Base-by-base conservation (phyloP, 2,329 filamentous ascomycete species). In the Passalora sequoiae region DNA sequence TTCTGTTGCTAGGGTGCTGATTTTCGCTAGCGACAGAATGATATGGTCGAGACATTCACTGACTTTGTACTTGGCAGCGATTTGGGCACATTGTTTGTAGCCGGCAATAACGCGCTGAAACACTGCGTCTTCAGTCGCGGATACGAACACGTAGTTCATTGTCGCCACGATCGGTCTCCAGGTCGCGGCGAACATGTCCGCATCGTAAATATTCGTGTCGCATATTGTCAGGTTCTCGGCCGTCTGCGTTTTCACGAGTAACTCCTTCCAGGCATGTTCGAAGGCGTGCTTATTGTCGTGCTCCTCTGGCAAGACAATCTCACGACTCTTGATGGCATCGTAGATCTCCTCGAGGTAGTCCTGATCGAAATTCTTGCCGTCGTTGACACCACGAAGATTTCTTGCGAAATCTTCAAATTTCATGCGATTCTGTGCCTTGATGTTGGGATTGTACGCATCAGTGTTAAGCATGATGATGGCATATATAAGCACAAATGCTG, bases 401-500 rank as follows among this genome's bases (percentile, higher is more conserved):
- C 80, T 83, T 0, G 86, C 76, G 63, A 98, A 98, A 56, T 91
- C 85, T 42, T 80, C 75, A 30, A 83, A 74, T 1, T 81, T 81
- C 92, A 98, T 98, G 29, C 91, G 86, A 60, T 84, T 86, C 56
- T 81, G 73, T 1, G 75, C 67, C 56, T 80, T 89, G 50, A 97
- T 67, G 56, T 96, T 97, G 0, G 89, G 89, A 60, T 94, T 98
- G 65, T 97, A 92, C 58, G 94, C 85, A 61, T 98, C 92, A 1
- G 91, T 96, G 61, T 98, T 98, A 44, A 98, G 72, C 80, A 98
- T 89, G 64, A 98, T 95, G 59, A 96, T 94, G 27, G 89, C 92
- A 62, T 98, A 98, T 0, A 86, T 91, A 39, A 98, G 72, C 36
- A 98, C 81, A 59, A 86, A 98, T 16, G 92, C 82, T 6, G 89